These are phyloP conservation scores for Fusarium decemcellulare DNA, from an alignment of 2,329 filamentous ascomycete genomes.

Conservation along the genomic window DNA sequence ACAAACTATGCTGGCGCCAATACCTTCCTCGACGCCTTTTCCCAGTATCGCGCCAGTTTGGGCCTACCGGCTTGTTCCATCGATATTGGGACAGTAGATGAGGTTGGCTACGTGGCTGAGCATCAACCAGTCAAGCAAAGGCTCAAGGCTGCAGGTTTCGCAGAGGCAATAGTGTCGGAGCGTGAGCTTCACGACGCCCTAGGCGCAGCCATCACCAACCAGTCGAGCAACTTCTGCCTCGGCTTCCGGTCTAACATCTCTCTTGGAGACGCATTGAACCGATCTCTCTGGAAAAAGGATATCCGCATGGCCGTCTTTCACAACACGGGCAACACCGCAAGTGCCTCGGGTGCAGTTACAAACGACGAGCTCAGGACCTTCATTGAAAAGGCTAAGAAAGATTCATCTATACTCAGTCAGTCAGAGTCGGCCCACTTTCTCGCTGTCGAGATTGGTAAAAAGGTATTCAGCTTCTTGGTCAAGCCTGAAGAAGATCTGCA, in stretches of 20 bases:
- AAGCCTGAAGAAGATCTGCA: constrained; percentile 28
- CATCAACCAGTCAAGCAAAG: too few relatives aligned
- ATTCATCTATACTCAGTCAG: background rate
- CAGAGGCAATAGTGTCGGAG: constrained; percentile 2
- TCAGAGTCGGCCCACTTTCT: constrained; percentile 4
- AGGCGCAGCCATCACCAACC: background rate
- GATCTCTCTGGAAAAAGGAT: constrained; percentile 38
- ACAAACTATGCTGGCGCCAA: constrained; percentile 61
- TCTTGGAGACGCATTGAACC: constrained; percentile 21
- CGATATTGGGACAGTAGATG: constrained; percentile 49
- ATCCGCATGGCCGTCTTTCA: constrained; percentile 40
- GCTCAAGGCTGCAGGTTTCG: too few relatives aligned
- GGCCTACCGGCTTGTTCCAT: constrained; percentile 56
- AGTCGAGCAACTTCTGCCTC: too few relatives aligned
- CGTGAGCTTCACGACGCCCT: constrained; percentile 26
- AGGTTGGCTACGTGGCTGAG: too few relatives aligned
- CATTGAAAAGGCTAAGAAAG: constrained; percentile 5
- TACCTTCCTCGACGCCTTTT: constrained; percentile 57
- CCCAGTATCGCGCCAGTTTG: constrained; percentile 50
- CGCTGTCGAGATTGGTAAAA: constrained; percentile 21
- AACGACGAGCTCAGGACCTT: constrained; percentile 7
- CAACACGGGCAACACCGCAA: constrained; percentile 13
- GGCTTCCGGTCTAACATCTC: constrained; percentile 2
- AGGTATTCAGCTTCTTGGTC: constrained; percentile 31
- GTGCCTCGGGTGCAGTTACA: background rate